A percentile compares a stretch with the other conserved stretches of the same genome.
These are phyloP conservation scores for Smallanthus sonchifolius DNA, from an alignment of 129 eudicot species.

Conservation along the genomic window DNA sequence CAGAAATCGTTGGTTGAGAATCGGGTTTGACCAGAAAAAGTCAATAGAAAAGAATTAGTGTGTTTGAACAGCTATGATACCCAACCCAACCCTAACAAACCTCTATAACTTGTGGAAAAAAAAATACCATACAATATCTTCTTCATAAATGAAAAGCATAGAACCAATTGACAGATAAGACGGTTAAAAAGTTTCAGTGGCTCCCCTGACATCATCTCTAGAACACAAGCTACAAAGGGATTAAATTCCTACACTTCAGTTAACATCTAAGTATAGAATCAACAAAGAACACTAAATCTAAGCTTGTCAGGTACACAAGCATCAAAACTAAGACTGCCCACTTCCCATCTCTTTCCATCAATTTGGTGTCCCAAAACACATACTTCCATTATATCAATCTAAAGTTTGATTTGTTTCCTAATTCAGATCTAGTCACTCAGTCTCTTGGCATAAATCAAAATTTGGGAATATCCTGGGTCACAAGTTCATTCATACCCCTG, in stretches of 20 bases:
- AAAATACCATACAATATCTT: neutral
- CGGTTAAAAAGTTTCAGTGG: neutral
- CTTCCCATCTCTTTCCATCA: neutral
- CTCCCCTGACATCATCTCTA: neutral
- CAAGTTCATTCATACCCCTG: neutral
- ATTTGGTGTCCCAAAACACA: neutral
- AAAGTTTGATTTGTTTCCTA: neutral
- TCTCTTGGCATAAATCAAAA: neutral
- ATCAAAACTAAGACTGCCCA: neutral
- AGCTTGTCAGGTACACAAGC: no score
- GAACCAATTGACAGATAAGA: neutral
- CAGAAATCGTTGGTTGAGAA: no score
- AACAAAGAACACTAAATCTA: neutral
- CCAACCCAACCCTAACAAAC: no score
- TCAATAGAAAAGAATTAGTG: no score
- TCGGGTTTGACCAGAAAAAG: no score
- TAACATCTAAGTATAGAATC: neutral
- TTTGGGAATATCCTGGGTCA: neutral
- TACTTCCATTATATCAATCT: neutral
- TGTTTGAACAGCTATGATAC: no score
- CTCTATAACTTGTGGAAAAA: neutral
- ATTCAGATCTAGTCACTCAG: neutral
- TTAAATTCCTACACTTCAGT: neutral
- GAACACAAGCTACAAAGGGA: neutral
- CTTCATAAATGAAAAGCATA: constrained; percentile 10